Conservation (phyloP, 352 stramenopile species). For the Blastocystis sp. region DNA sequence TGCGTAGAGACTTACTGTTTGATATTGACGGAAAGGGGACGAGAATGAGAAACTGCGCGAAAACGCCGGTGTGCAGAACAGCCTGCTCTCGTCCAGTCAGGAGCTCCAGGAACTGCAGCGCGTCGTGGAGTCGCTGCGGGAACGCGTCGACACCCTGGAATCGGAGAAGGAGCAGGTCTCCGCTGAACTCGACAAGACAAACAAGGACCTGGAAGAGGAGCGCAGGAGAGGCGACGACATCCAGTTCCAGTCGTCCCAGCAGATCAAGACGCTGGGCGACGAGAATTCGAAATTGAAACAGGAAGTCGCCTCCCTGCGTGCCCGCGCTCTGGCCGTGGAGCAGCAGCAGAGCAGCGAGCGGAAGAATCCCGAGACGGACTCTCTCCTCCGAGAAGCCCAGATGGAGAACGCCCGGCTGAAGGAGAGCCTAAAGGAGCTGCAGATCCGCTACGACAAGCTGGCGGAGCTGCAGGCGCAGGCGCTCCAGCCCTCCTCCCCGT, state of each 20-base stretch:
- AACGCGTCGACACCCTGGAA: neutral
- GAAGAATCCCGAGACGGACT: neutral
- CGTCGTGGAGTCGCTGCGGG: neutral
- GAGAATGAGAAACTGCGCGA: neutral
- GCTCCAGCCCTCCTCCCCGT: neutral
- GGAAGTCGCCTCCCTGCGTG: neutral
- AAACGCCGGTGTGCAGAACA: neutral
- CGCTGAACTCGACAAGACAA: neutral
- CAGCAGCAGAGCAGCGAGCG: neutral
- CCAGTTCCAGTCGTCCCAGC: slow-evolving; percentile 28
- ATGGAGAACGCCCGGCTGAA: neutral
- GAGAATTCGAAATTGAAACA: slow-evolving; percentile 38
- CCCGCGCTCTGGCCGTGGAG: neutral
- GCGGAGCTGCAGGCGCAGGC: neutral
- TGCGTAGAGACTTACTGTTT: neutral
- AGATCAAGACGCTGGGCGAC: slow-evolving; percentile 22
- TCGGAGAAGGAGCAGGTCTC: slow-evolving; percentile 6
- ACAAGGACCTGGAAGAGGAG: slow-evolving; percentile 10
- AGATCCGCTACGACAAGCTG: neutral
- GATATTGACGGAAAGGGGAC: neutral
- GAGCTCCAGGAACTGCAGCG: neutral
- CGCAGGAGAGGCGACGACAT: neutral
- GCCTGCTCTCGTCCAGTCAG: neutral
- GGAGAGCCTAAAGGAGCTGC: neutral
- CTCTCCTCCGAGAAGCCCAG: neutral